phyloP scores from a whole-genome alignment of 495 filamentous ascomycete genomes.

The Neurospora tetrasperma region DNA sequence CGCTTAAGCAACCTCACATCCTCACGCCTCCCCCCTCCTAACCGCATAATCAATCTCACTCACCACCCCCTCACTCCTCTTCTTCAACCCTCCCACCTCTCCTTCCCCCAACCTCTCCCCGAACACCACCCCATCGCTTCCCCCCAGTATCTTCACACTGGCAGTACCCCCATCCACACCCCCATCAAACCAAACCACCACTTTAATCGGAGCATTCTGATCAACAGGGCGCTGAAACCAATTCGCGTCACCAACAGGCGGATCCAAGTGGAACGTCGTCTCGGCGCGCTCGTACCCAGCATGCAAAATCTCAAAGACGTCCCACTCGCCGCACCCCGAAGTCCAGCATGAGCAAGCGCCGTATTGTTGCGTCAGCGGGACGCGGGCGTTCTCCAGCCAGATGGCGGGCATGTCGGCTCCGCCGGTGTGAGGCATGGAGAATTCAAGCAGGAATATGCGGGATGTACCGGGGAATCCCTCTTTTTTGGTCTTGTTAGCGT shows the following conservation, averaged over 20 bases:
- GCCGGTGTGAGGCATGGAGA: slow-evolving; percentile 46
- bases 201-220: too few species aligned
- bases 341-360: slow-evolving; percentile 56
- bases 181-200: too few species aligned
- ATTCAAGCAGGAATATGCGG: slow-evolving; percentile 59
- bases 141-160: too few species aligned
- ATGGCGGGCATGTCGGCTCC: slow-evolving; percentile 49
- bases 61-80: too few species aligned
- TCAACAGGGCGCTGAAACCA: neutral
- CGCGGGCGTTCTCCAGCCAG: slow-evolving; percentile 62
- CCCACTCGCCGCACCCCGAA: slow-evolving; percentile 57
- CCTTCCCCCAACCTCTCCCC: too few species aligned
- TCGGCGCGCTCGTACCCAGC: slow-evolving; percentile 39
- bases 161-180: too few species aligned
- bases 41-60: too few species aligned
- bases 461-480: slow-evolving; percentile 51
- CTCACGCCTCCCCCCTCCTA: too few species aligned
- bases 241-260: slow-evolving; percentile 38
- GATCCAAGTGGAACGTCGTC: slow-evolving; percentile 45
- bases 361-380: slow-evolving; percentile 58
- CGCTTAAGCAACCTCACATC: too few species aligned
- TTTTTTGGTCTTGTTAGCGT: too few species aligned
- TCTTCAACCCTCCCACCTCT: too few species aligned
- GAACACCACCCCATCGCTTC: too few species aligned
- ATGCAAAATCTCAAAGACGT: slow-evolving; percentile 56